Conservation (phyloP, 2,329 filamentous ascomycete species). For the Fusarium camptoceras region DNA sequence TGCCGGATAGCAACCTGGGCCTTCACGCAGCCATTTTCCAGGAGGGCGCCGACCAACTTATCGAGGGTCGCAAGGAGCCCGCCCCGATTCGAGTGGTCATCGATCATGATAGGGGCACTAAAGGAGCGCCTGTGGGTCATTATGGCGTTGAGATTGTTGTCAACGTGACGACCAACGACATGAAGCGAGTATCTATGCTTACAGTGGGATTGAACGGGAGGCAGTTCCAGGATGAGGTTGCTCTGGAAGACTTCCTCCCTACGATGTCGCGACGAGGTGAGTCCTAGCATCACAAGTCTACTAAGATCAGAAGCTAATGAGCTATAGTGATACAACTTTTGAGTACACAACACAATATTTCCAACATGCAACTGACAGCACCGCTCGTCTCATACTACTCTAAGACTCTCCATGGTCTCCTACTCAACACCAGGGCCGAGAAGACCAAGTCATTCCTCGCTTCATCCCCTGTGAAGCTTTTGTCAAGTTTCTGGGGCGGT, state of each 20-base stretch:
- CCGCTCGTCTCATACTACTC: slow-evolving; percentile 82
- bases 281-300: slow-evolving; percentile 41
- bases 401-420: slow-evolving; percentile 78
- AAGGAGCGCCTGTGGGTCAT: slow-evolving; percentile 73
- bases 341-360: slow-evolving; percentile 75
- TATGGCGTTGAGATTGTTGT: slow-evolving; percentile 79
- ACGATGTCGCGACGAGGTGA: slow-evolving; percentile 80
- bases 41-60: slow-evolving; percentile 70
- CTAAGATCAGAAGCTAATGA: slow-evolving; percentile 49
- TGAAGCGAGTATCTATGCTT: slow-evolving; percentile 61
- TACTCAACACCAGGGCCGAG: slow-evolving; percentile 70
- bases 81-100: slow-evolving; percentile 79
- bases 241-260: slow-evolving; percentile 77
- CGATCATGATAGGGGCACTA: slow-evolving; percentile 74
- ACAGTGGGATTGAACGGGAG: slow-evolving; percentile 75
- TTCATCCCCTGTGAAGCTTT: slow-evolving; percentile 89
- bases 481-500: slow-evolving; percentile 83
- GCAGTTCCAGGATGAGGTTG: slow-evolving; percentile 79
- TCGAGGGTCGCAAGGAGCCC: slow-evolving; percentile 74
- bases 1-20: slow-evolving; percentile 69
- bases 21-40: slow-evolving; percentile 78
- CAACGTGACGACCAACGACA: slow-evolving; percentile 68
- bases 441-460: slow-evolving; percentile 77
- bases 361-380: slow-evolving; percentile 72
- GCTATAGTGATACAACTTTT: slow-evolving; percentile 76